Evolutionary conservation across 176 grass and related monocot genomes (phyloP), one percentile per base, ranked within the genome.

Genomic region (Paspalum vaginatum): DNA sequence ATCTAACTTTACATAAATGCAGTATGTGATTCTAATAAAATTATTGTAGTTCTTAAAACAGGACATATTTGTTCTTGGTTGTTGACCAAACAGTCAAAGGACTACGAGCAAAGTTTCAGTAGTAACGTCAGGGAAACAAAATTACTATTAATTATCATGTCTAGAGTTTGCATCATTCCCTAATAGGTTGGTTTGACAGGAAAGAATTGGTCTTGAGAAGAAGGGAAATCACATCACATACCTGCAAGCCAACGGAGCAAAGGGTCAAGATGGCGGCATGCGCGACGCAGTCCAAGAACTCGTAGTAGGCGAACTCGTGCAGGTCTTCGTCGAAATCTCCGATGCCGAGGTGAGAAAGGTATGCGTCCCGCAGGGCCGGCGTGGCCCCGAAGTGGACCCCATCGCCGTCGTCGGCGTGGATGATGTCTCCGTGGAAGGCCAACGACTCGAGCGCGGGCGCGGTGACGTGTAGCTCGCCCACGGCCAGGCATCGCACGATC

Each of bases 391-490:
- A 50, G 8, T 32, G 2, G 46, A 39, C 60, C 0, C 9, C 3
- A 10, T 4, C 10, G 2, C 42, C 9, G 5, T 8, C 15, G 78
- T 5, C 11, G 16, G 0, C 1, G 16, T 38, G 22, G 17, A 59
- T 15, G 17, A 62, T 4, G 32, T 32, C 38, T 17, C 89, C 87
- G 43, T 87, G 82, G 60, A 67, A 89, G 11, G 55, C 17, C 44
- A 95, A 77, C 4, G 89, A 92, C 60, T 87, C 72, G 13, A 95
- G 78, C 53, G 21, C 57, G 0, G 85, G 93, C 22, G 72, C 77
- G 9, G 7, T 13, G 46, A 87, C 41, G 24, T 65, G 66, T 10
- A 95, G 9, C 16, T 58, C 42, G 22, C 42, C 24, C 56, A 80
- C 64, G 21, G 4, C 16, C 1, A 3, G 22, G 67, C 89, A 95